phyloP scores from a whole-genome alignment of 1,284 basidiomycete genomes.

The Termitomyces sp. region DNA sequence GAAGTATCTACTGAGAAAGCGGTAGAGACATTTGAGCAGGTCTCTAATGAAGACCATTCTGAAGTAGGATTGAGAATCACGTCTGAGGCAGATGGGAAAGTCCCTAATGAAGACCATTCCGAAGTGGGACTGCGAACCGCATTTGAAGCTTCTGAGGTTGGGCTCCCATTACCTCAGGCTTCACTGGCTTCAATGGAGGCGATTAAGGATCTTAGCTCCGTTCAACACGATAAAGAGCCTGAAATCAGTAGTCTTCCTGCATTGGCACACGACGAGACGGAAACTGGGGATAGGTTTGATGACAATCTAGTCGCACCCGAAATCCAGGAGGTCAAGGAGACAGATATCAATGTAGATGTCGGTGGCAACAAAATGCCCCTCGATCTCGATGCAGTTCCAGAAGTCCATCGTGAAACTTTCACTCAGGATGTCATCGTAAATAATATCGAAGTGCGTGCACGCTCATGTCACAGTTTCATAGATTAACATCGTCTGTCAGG shows the following conservation, averaged over 20 bases:
- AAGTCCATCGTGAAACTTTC: background rate
- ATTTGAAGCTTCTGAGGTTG: background rate
- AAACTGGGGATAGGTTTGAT: background rate
- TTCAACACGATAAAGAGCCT: background rate
- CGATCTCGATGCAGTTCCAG: background rate
- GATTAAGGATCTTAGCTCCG: background rate
- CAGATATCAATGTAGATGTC: background rate
- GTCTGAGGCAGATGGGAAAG: background rate
- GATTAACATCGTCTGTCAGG: constrained; percentile 1
- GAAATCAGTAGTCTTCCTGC: background rate
- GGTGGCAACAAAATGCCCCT: background rate
- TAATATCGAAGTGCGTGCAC: constrained; percentile 6
- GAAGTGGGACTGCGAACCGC: background rate
- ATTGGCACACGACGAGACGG: background rate
- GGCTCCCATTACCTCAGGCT: background rate
- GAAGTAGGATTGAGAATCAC: background rate
- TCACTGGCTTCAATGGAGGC: background rate
- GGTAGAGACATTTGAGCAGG: background rate
- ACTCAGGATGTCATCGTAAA: constrained; percentile 3
- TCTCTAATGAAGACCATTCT: background rate
- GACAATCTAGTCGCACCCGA: background rate
- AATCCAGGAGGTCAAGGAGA: background rate
- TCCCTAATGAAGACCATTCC: background rate
- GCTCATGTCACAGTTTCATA: background rate
- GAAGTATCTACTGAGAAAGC: background rate